Conservation (phyloP, 2,329 filamentous ascomycete species). For the Pseudogymnoascus sp. region DNA sequence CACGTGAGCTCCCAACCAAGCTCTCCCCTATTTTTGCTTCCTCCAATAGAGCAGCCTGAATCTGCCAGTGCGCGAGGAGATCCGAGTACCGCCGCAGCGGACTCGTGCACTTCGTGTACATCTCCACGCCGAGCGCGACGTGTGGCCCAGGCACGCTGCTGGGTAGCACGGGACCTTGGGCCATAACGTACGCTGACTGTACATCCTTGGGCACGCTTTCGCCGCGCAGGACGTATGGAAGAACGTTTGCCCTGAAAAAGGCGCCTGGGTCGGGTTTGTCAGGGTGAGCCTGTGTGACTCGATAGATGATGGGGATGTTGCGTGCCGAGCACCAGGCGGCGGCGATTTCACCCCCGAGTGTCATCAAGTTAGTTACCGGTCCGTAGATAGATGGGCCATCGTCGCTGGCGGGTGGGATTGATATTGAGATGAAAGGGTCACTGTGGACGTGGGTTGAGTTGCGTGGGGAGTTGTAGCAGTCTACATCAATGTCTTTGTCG, state of each 20-base stretch:
- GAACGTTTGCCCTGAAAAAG: constrained; percentile 20
- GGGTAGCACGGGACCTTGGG: constrained; percentile 46
- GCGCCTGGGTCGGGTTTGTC: constrained; percentile 20
- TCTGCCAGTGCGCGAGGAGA: constrained; percentile 59
- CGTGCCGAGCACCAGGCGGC: constrained; percentile 54
- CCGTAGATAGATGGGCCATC: constrained; percentile 15
- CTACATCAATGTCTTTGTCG: constrained; percentile 19
- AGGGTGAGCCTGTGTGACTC: constrained; percentile 25
- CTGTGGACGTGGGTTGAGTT: not conserved
- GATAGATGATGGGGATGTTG: constrained; percentile 53
- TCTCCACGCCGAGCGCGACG: constrained; percentile 49
- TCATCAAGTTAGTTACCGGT: constrained; percentile 47
- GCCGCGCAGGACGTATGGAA: constrained; percentile 16
- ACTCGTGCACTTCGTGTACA: constrained; percentile 58
- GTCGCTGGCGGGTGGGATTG: not conserved
- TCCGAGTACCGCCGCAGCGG: constrained; percentile 60
- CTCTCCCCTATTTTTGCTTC: constrained; percentile 33
- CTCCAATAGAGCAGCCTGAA: constrained; percentile 49
- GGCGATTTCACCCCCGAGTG: constrained; percentile 54
- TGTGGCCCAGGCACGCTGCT: constrained; percentile 48
- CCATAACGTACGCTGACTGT: constrained; percentile 23
- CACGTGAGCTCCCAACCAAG: constrained; percentile 29
- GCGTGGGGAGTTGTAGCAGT: not conserved
- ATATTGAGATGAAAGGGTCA: constrained; percentile 6
- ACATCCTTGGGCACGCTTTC: not conserved